phyloP scores from a whole-genome alignment of 345 rosid genomes.

The Lepidium sativum region DNA sequence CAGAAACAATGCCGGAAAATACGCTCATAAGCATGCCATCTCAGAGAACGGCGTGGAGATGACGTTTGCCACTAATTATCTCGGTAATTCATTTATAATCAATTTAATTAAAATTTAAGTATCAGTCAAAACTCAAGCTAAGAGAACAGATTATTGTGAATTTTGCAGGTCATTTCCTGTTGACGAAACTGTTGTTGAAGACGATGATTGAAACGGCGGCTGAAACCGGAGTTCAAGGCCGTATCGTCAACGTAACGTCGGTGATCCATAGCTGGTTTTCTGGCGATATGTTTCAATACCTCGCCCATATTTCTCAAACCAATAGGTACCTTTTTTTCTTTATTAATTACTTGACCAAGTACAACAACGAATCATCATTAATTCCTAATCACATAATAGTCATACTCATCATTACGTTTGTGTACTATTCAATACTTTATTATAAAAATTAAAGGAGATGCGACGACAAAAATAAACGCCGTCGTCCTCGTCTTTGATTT shows the following conservation, averaged over 20 bases:
- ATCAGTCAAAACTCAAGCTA: too few species aligned
- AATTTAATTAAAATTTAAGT: too few species aligned
- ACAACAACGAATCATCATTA: background rate
- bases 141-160: too few species aligned
- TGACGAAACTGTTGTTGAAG: constrained; percentile 58
- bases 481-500: constrained; percentile 7
- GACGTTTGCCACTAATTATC: constrained; percentile 91
- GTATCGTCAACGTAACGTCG: constrained; percentile 85
- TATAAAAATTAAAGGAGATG: background rate
- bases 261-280: constrained; percentile 75
- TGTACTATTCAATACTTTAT: background rate
- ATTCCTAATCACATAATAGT: background rate
- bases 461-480: constrained; percentile 31
- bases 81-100: constrained; percentile 46
- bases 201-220: constrained; percentile 68
- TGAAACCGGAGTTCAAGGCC: constrained; percentile 55
- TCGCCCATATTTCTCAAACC: constrained; percentile 56
- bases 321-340: constrained; percentile 29
- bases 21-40: constrained; percentile 65
- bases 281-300: constrained; percentile 62
- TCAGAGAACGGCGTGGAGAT: constrained; percentile 94
- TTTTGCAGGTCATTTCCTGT: constrained; percentile 59
- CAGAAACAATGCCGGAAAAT: constrained; percentile 90
- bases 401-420: constrained; percentile 22
- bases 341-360: background rate